These are phyloP conservation scores for Fusarium transvaalense DNA, from an alignment of 2,329 filamentous ascomycete species.

Conservation along the genomic window DNA sequence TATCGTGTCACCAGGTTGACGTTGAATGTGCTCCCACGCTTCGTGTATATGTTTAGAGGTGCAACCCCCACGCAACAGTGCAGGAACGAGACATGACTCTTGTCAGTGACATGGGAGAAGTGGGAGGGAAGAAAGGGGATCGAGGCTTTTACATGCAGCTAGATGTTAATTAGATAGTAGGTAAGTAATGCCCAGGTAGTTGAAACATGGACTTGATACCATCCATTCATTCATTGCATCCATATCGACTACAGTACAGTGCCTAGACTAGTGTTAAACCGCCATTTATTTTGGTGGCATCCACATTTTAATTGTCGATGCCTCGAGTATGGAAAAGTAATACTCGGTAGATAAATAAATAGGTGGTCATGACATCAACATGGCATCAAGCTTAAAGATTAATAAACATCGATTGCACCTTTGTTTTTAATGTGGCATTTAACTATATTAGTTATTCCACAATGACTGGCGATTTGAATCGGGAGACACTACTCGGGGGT, in stretches of 20 bases:
- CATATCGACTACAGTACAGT: too few species aligned
- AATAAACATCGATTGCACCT: not conserved
- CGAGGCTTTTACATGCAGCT: slow-evolving; percentile 11
- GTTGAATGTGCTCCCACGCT: slow-evolving; percentile 15
- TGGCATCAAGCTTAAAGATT: not conserved
- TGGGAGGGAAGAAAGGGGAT: slow-evolving; percentile 2
- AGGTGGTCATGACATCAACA: not conserved
- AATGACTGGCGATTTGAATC: not conserved
- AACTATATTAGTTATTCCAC: not conserved
- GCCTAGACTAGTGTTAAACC: not conserved
- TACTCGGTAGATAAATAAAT: not conserved
- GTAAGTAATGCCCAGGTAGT: not conserved
- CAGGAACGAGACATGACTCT: slow-evolving; percentile 25
- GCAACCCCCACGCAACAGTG: slow-evolving; percentile 16
- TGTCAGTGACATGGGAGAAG: slow-evolving; percentile 11
- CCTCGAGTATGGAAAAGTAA: not conserved
- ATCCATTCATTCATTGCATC: too few species aligned
- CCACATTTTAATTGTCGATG: slow-evolving; percentile 2
- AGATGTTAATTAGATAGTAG: not conserved
- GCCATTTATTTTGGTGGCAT: slow-evolving; percentile 8
- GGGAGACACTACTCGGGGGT: not conserved
- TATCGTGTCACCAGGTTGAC: not conserved
- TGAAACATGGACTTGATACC: not conserved
- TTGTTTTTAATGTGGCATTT: not conserved
- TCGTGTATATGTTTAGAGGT: not conserved